A percentile compares a stretch with the other conserved stretches of the same genome.
Conservation (phyloP, 495 filamentous ascomycete genomes). For the Penicillium soppii region DNA sequence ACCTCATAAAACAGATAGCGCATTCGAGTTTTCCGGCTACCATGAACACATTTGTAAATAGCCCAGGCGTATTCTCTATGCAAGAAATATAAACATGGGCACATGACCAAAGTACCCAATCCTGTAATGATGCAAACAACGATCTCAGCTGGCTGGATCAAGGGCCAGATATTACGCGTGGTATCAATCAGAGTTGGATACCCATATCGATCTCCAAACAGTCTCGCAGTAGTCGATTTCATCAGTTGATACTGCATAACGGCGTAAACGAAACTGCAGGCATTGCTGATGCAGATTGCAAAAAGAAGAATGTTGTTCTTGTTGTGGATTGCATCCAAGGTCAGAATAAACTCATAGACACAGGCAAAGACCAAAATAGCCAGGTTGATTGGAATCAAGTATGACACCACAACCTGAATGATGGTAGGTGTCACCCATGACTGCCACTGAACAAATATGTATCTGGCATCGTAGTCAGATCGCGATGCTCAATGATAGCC, state of each 20-base stretch:
- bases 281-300: constrained; percentile 23
- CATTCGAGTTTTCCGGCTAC: background rate
- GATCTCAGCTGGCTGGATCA: constrained; percentile 8
- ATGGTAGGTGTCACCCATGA: constrained; percentile 17
- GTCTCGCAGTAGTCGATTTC: background rate
- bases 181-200: constrained; percentile 7
- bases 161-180: constrained; percentile 5
- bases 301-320: constrained; percentile 25
- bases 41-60: constrained; percentile 12
- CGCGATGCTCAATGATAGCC: background rate
- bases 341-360: constrained; percentile 15
- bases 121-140: constrained; percentile 1
- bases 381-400: constrained; percentile 16
- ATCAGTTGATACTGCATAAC: constrained; percentile 6
- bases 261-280: constrained; percentile 10
- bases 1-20: constrained; percentile 16
- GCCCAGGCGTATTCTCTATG: constrained; percentile 14
- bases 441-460: constrained; percentile 18
- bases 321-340: constrained; percentile 18
- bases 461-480: constrained; percentile 9
- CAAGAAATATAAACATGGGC: constrained; percentile 3
- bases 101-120: background rate
- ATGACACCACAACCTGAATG: constrained; percentile 16
- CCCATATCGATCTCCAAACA: background rate
- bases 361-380: constrained; percentile 19